phyloP scores from a whole-genome alignment of 352 stramenopile genomes.

The Phytophthora nicotianae region DNA sequence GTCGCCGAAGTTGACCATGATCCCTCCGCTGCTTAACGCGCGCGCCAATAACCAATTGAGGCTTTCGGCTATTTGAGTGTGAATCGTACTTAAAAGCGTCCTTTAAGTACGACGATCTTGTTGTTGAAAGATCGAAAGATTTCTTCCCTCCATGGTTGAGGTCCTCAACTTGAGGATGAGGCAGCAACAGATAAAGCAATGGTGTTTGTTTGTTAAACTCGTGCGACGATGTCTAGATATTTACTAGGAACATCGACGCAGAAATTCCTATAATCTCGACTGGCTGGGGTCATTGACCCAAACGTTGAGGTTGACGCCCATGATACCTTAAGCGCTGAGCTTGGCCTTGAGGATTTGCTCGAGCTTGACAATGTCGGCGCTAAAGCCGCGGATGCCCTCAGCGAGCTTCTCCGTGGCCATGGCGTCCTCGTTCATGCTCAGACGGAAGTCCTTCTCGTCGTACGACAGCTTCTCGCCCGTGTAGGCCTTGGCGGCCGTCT shows the following conservation, averaged over 20 bases:
- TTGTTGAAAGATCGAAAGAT: background rate
- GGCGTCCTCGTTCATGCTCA: conserved; percentile 97
- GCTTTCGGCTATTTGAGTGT: background rate
- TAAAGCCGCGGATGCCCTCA: conserved; percentile 98
- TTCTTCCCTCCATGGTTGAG: no score
- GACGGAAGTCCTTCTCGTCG: conserved; percentile 96
- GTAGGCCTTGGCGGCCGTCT: conserved; percentile 75
- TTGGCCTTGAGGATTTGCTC: conserved; percentile 97
- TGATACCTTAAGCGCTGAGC: conserved; percentile 80
- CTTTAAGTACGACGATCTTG: conserved; percentile 45
- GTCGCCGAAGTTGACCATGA: conserved; percentile 52
- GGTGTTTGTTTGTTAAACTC: conserved; percentile 21
- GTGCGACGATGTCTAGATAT: conserved; percentile 12
- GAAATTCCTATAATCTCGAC: conserved; percentile 20
- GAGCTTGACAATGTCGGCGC: conserved; percentile 97
- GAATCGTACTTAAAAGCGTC: background rate
- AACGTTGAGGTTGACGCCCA: background rate
- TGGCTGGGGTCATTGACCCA: background rate
- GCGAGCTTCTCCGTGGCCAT: conserved; percentile 98
- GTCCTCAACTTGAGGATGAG: no score
- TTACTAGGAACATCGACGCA: conserved; percentile 6
- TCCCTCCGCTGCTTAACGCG: conserved; percentile 1
- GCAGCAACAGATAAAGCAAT: background rate
- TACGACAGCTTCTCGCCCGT: conserved; percentile 79
- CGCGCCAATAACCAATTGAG: conserved; percentile 38